Percentiles rank a stretch among this genome's conserved stretches.
These are phyloP conservation scores for Xylariaceae sp. DNA, from an alignment of 2,329 filamentous ascomycete genomes.

Conservation along the genomic window DNA sequence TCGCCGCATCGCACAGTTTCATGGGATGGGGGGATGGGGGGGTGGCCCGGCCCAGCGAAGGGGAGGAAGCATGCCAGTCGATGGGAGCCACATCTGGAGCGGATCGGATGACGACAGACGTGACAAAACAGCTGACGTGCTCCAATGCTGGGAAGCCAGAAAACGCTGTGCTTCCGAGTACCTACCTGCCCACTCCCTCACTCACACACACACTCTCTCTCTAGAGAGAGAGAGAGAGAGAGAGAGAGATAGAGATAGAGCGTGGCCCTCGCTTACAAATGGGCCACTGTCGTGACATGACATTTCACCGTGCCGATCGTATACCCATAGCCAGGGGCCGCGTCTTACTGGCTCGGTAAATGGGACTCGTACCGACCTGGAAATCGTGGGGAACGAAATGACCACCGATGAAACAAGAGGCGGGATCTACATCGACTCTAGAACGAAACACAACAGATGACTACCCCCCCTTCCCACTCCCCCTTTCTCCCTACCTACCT, in stretches of 20 bases:
- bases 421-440: slow-evolving; percentile 21
- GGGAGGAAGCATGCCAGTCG: slow-evolving; percentile 1
- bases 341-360: slow-evolving; percentile 21
- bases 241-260: no score
- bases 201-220: no score
- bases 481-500: no score
- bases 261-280: background rate
- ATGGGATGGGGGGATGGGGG: slow-evolving; percentile 8
- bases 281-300: slow-evolving; percentile 13
- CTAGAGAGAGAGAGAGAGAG: no score
- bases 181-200: no score
- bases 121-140: slow-evolving; percentile 28
- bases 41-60: no score
- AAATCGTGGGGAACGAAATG: slow-evolving; percentile 3
- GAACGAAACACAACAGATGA: slow-evolving; percentile 11
- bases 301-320: slow-evolving; percentile 14
- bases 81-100: slow-evolving; percentile 11
- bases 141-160: background rate
- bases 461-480: slow-evolving; percentile 11
- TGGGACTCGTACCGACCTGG: slow-evolving; percentile 9
- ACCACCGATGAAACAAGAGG: slow-evolving; percentile 10
- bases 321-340: slow-evolving; percentile 11
- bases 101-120: slow-evolving; percentile 26
- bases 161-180: background rate
- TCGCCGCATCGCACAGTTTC: slow-evolving; percentile 28